phyloP scores from a whole-genome alignment of 2,329 filamentous ascomycete species.

The Cephalotrichum gorgonifer region DNA sequence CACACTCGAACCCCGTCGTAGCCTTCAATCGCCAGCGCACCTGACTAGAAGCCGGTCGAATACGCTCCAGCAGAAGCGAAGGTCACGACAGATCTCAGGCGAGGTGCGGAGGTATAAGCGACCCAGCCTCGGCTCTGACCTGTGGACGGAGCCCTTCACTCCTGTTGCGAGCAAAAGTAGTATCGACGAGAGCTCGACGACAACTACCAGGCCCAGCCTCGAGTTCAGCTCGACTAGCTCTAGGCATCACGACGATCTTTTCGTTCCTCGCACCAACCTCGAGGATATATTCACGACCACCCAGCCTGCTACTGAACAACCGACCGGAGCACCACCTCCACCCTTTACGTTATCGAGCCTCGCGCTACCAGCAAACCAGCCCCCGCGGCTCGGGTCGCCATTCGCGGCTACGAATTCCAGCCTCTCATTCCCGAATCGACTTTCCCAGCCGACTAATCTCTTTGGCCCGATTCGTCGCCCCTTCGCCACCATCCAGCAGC shows the following conservation, averaged over 20 bases:
- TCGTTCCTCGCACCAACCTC: constrained; percentile 30
- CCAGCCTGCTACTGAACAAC: constrained; percentile 9
- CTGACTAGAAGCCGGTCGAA: constrained; percentile 38
- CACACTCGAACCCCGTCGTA: constrained; percentile 37
- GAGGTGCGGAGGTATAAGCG: constrained; percentile 40
- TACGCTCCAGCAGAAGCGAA: constrained; percentile 41
- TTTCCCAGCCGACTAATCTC: constrained; percentile 34
- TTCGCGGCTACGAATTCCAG: constrained; percentile 40
- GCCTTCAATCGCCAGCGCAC: constrained; percentile 42
- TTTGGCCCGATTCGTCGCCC: constrained; percentile 34
- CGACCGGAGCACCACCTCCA: constrained; percentile 12
- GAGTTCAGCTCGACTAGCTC: constrained; percentile 24
- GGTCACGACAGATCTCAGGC: constrained; percentile 32
- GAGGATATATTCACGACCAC: constrained; percentile 23
- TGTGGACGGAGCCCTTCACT: constrained; percentile 35
- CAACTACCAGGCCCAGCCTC: constrained; percentile 11
- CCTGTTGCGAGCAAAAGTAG: constrained; percentile 10
- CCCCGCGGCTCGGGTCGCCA: constrained; percentile 47
- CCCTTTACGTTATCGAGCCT: constrained; percentile 1
- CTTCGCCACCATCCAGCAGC: constrained; percentile 47
- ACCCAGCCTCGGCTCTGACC: constrained; percentile 42
- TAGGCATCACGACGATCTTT: constrained; percentile 23
- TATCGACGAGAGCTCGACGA: constrained; percentile 12
- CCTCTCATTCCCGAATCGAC: constrained; percentile 51
- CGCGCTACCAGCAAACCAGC: constrained; percentile 22